phyloP scores from a whole-genome alignment of 1,284 basidiomycete genomes.

The Puccinia brachypodii region DNA sequence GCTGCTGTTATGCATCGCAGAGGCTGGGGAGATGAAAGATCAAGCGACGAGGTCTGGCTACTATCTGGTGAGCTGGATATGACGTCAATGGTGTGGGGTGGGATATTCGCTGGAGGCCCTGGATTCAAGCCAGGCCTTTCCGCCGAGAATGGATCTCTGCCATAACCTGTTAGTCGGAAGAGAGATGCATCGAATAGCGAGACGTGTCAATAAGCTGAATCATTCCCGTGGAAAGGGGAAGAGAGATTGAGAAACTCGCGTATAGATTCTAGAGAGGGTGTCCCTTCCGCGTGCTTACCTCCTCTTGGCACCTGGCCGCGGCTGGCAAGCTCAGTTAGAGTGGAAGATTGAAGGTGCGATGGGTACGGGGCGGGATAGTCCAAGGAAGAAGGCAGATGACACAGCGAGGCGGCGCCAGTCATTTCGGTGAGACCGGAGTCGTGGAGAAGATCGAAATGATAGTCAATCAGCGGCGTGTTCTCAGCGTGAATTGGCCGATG shows the following conservation, averaged over 20 bases:
- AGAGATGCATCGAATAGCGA: background rate
- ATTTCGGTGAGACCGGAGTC: background rate
- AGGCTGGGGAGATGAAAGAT: background rate
- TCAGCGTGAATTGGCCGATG: background rate
- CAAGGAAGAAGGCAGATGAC: constrained; percentile 7
- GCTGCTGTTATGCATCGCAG: background rate
- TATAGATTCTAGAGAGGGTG: background rate
- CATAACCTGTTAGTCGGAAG: background rate
- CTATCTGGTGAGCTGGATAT: constrained; percentile 1
- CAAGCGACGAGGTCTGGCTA: background rate
- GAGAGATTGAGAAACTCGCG: background rate
- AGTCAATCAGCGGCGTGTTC: background rate
- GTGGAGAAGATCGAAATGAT: background rate
- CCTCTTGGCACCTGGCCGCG: constrained; percentile 5
- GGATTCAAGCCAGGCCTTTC: background rate
- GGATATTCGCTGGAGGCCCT: background rate
- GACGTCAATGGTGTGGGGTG: background rate
- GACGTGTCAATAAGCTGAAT: background rate
- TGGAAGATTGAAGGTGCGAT: background rate
- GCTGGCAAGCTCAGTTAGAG: constrained; percentile 1
- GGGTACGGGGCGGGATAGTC: constrained; percentile 10
- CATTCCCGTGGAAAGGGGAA: background rate
- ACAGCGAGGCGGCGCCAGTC: constrained; percentile 9
- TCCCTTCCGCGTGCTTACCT: constrained; percentile 3
- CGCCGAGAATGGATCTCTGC: background rate